phyloP scores from a whole-genome alignment of 257 asterid genomes.

The Fraxinus anomala region DNA sequence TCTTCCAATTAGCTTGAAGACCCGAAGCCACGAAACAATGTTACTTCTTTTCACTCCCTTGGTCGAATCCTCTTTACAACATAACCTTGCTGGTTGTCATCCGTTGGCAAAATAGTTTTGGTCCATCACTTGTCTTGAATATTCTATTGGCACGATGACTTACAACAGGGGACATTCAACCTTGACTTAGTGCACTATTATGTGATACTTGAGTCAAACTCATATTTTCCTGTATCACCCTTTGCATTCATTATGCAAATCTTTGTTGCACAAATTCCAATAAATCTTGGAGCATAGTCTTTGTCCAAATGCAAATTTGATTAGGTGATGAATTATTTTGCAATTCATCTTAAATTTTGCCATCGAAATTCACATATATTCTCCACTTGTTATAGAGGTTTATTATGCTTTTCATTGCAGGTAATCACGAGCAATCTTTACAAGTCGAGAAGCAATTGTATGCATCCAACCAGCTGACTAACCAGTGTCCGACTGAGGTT shows the following conservation, averaged over 20 bases:
- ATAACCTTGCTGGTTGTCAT: background rate
- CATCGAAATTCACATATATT: background rate
- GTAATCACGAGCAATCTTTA: background rate
- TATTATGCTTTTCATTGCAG: background rate
- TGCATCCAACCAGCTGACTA: background rate
- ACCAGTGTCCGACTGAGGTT: background rate
- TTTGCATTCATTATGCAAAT: background rate
- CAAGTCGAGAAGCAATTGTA: background rate
- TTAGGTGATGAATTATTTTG: too few species aligned
- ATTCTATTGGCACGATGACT: background rate
- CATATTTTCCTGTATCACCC: background rate
- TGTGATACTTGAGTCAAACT: background rate
- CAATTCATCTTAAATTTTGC: background rate
- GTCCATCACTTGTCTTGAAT: too few species aligned
- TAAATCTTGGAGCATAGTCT: too few species aligned
- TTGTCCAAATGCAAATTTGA: background rate
- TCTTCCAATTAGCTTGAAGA: background rate
- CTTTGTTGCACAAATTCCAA: too few species aligned
- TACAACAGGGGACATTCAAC: background rate
- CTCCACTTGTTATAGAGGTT: background rate
- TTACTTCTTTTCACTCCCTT: background rate
- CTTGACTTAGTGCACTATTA: background rate
- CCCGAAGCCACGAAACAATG: background rate
- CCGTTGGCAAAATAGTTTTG: too few species aligned
- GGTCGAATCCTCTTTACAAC: background rate